phyloP scores from a whole-genome alignment of 1,284 basidiomycete species.

The Tylopilus sp. region DNA sequence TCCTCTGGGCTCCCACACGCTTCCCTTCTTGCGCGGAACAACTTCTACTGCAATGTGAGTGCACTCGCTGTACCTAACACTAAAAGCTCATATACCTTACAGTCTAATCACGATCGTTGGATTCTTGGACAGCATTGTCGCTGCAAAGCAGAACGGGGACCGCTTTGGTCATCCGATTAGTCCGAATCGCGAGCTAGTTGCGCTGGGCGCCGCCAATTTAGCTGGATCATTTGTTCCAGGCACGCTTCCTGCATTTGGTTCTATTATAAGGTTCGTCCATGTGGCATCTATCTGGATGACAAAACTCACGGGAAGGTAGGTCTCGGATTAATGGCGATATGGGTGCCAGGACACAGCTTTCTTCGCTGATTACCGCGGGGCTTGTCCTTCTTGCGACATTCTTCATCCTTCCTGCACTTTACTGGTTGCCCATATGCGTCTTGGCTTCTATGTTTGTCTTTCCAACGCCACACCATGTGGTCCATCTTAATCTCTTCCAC shows the following conservation, averaged over 20 bases:
- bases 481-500: slow-evolving; percentile 7
- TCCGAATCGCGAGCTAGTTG: slow-evolving; percentile 88
- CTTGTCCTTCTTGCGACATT: slow-evolving; percentile 80
- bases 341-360: slow-evolving; percentile 84
- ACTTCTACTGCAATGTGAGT: slow-evolving; percentile 73
- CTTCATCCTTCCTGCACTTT: slow-evolving; percentile 77
- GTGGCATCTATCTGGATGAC: not conserved
- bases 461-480: not conserved
- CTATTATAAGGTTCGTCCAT: slow-evolving; percentile 67
- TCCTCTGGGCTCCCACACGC: slow-evolving; percentile 56
- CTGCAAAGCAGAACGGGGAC: slow-evolving; percentile 81
- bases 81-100: slow-evolving; percentile 4
- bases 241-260: slow-evolving; percentile 82
- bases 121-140: slow-evolving; percentile 78
- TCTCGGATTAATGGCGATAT: slow-evolving; percentile 83
- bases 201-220: slow-evolving; percentile 80
- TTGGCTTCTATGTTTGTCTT: slow-evolving; percentile 66
- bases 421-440: slow-evolving; percentile 77
- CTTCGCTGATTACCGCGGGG: slow-evolving; percentile 71
- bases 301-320: slow-evolving; percentile 35
- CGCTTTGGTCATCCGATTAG: slow-evolving; percentile 84
- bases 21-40: slow-evolving; percentile 66
- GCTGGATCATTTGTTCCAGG: slow-evolving; percentile 77
- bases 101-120: slow-evolving; percentile 74
- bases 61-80: not conserved